Conservation (phyloP, 164 flowering plant species). For the Chimonanthus praecox region DNA sequence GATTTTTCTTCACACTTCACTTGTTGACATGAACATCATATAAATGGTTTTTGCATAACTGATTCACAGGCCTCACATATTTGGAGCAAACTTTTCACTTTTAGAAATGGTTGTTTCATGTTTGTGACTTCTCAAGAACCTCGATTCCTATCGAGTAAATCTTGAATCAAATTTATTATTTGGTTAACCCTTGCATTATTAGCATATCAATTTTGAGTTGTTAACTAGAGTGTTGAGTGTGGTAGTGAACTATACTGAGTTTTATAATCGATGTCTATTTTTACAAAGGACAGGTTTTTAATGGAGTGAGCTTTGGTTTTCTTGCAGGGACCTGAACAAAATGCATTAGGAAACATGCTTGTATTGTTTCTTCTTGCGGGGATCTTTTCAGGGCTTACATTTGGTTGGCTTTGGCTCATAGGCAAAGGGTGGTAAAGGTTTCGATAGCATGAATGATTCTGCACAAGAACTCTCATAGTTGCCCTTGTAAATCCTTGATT, state of each 20-base stretch:
- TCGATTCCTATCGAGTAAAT: too few species aligned
- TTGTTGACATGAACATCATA: background rate
- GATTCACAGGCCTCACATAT: background rate
- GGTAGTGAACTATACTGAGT: background rate
- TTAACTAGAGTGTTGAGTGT: background rate
- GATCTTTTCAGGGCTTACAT: slow-evolving; percentile 43
- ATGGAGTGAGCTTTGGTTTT: background rate
- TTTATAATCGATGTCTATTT: background rate
- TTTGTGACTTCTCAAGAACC: too few species aligned
- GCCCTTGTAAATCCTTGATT: background rate
- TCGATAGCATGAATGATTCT: background rate
- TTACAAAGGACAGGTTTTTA: background rate
- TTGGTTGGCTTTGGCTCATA: slow-evolving; percentile 60
- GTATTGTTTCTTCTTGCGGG: slow-evolving; percentile 40
- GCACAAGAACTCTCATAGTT: background rate
- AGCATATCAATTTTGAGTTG: background rate
- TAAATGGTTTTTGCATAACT: too few species aligned
- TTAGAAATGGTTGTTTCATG: too few species aligned
- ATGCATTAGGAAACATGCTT: slow-evolving; percentile 62
- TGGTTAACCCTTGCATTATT: background rate
- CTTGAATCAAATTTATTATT: too few species aligned
- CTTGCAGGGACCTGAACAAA: slow-evolving; percentile 62
- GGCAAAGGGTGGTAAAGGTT: slow-evolving; percentile 25
- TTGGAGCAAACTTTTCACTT: background rate
- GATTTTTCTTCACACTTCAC: background rate